Percentiles rank a stretch among this genome's conserved stretches.
Evolutionary conservation across 2,329 filamentous ascomycete species (phyloP).

Genomic region (Leptosphaerulina australis): DNA sequence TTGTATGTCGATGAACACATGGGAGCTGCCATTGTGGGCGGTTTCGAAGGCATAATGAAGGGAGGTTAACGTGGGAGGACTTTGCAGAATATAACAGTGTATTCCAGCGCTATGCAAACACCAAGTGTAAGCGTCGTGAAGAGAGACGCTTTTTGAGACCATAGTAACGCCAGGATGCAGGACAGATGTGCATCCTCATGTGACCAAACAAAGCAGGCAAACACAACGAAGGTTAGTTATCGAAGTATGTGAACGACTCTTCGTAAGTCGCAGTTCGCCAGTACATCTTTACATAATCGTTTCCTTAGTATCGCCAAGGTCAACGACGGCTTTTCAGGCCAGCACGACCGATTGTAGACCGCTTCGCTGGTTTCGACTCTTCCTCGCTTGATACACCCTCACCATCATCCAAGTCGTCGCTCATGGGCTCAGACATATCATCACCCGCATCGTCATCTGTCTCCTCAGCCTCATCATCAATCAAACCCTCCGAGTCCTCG

Average conservation of each 20-base stretch:
- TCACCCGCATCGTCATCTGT: constrained; percentile 54
- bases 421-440: constrained; percentile 54
- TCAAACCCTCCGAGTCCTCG: constrained; percentile 59
- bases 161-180: constrained; percentile 13
- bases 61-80: not conserved
- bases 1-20: not conserved
- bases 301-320: constrained; percentile 11
- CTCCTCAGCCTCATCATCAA: constrained; percentile 61
- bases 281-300: constrained; percentile 14
- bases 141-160: constrained; percentile 16
- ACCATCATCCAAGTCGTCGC: constrained; percentile 53
- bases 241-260: constrained; percentile 7
- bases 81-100: constrained; percentile 13
- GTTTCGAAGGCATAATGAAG: constrained; percentile 1
- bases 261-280: constrained; percentile 8
- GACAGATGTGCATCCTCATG: constrained; percentile 6
- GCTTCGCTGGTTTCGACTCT: constrained; percentile 41
- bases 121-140: constrained; percentile 14
- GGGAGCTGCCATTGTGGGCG: not conserved
- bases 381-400: constrained; percentile 54
- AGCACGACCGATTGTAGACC: constrained; percentile 43
- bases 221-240: constrained; percentile 5
- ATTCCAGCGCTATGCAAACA: constrained; percentile 21
- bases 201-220: constrained; percentile 9
- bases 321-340: constrained; percentile 40